Percentiles rank a stretch among this genome's conserved stretches.
Conservation (phyloP, 1,284 basidiomycete genomes). For the Pseudozyma hubeiensis region DNA sequence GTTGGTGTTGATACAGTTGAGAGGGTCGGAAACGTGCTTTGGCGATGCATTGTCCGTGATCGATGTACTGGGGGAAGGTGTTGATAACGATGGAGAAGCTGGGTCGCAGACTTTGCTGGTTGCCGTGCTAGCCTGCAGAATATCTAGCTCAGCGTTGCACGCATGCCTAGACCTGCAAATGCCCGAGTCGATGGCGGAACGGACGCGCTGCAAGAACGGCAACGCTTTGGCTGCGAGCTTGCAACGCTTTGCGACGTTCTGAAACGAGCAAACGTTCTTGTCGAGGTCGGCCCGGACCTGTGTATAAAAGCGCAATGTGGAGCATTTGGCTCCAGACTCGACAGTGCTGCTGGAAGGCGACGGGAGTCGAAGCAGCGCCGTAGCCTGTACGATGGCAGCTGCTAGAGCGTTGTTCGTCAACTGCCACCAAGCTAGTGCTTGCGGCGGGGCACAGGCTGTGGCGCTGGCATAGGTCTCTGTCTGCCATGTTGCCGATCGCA, state of each 20-base stretch:
- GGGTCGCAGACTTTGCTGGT: background rate
- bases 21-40: background rate
- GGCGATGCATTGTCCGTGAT: background rate
- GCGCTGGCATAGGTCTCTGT: slow-evolving; percentile 32
- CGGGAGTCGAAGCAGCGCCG: slow-evolving; percentile 23
- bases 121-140: slow-evolving; percentile 7
- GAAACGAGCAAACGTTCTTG: slow-evolving; percentile 37
- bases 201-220: slow-evolving; percentile 33
- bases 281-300: slow-evolving; percentile 30
- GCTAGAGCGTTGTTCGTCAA: slow-evolving; percentile 40
- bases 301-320: slow-evolving; percentile 14
- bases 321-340: background rate
- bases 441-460: slow-evolving; percentile 19
- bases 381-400: slow-evolving; percentile 42
- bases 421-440: slow-evolving; percentile 33
- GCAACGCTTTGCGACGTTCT: slow-evolving; percentile 35
- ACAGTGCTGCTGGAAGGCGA: slow-evolving; percentile 2
- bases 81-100: background rate
- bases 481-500: slow-evolving; percentile 34
- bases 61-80: background rate
- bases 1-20: slow-evolving; percentile 22
- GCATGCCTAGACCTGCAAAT: slow-evolving; percentile 10
- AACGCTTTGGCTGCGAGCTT: slow-evolving; percentile 35
- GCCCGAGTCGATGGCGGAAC: slow-evolving; percentile 25
- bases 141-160: background rate